These are phyloP conservation scores for Phialophora tarda DNA, from an alignment of 2,329 filamentous ascomycete genomes.

Conservation along the genomic window DNA sequence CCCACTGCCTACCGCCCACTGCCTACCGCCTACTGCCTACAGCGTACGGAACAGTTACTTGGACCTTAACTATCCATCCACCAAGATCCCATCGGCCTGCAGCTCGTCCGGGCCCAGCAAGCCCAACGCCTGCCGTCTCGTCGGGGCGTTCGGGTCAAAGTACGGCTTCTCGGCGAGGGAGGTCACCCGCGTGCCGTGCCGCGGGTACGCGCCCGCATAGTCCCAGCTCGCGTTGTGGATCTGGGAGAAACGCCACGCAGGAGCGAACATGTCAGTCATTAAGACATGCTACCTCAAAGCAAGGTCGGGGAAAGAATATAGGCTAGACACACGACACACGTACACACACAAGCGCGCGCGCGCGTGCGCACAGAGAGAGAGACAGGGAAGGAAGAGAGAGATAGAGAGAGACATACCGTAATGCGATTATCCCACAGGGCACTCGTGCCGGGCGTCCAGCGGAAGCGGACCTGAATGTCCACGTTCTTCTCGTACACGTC, in stretches of 20 bases:
- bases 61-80: slow-evolving; percentile 11
- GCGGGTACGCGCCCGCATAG: slow-evolving; percentile 36
- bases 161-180: slow-evolving; percentile 74
- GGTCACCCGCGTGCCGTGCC: slow-evolving; percentile 75
- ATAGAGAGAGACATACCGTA: slow-evolving; percentile 59
- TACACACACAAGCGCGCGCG: no score
- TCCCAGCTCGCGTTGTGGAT: slow-evolving; percentile 54
- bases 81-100: slow-evolving; percentile 35
- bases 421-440: slow-evolving; percentile 39
- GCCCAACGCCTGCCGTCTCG: slow-evolving; percentile 69
- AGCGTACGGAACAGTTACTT: not conserved
- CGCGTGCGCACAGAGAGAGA: slow-evolving; percentile 54
- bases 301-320: no score
- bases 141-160: slow-evolving; percentile 68
- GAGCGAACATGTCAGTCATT: slow-evolving; percentile 70
- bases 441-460: slow-evolving; percentile 37
- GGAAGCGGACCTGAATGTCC: slow-evolving; percentile 39
- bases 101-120: slow-evolving; percentile 64
- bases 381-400: slow-evolving; percentile 59
- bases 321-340: no score
- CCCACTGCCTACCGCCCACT: no score
- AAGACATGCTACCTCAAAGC: not conserved
- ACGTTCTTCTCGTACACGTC: slow-evolving; percentile 45
- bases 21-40: no score
- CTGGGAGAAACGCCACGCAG: slow-evolving; percentile 53